phyloP scores from a whole-genome alignment of 371 early-diverging fungal genomes.

The Dinochytrium kinnereticum region DNA sequence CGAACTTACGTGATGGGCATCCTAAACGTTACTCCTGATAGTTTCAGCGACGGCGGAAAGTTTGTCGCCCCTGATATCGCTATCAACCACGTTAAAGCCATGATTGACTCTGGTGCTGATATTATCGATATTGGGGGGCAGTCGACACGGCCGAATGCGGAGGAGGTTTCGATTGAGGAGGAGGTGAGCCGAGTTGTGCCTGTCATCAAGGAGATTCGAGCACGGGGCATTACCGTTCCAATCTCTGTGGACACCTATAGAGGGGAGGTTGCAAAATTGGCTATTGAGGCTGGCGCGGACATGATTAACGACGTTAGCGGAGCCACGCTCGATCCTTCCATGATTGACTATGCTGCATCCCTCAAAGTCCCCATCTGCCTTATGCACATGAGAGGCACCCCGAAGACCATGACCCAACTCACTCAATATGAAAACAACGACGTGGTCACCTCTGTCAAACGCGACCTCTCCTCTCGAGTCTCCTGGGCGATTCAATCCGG shows the following conservation, averaged over 20 bases:
- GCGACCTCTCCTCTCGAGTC: constrained; percentile 70
- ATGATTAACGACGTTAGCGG: constrained; percentile 96
- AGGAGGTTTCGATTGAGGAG: constrained; percentile 75
- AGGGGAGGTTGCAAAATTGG: constrained; percentile 79
- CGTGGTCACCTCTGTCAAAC: constrained; percentile 74
- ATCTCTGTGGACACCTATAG: constrained; percentile 96
- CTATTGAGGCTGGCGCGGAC: constrained; percentile 85
- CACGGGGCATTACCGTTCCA: constrained; percentile 64
- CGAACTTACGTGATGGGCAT: constrained; percentile 92
- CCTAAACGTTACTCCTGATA: constrained; percentile 95
- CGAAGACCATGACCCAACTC: constrained; percentile 83
- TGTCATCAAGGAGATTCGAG: constrained; percentile 78
- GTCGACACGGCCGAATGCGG: constrained; percentile 90
- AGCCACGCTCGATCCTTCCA: constrained; percentile 79
- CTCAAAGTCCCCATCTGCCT: constrained; percentile 84
- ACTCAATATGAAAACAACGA: constrained; percentile 75
- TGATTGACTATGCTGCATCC: constrained; percentile 80
- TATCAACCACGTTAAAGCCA: constrained; percentile 67
- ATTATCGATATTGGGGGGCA: constrained; percentile 97
- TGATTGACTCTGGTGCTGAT: constrained; percentile 84
- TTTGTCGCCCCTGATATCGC: constrained; percentile 68
- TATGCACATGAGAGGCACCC: constrained; percentile 97
- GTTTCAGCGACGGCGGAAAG: constrained; percentile 93
- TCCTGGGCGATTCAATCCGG: constrained; percentile 76
- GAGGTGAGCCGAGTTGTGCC: constrained; percentile 88